Base-by-base conservation (phyloP, 2,329 filamentous ascomycete species). In the Ceratocystis diversiconidia region DNA sequence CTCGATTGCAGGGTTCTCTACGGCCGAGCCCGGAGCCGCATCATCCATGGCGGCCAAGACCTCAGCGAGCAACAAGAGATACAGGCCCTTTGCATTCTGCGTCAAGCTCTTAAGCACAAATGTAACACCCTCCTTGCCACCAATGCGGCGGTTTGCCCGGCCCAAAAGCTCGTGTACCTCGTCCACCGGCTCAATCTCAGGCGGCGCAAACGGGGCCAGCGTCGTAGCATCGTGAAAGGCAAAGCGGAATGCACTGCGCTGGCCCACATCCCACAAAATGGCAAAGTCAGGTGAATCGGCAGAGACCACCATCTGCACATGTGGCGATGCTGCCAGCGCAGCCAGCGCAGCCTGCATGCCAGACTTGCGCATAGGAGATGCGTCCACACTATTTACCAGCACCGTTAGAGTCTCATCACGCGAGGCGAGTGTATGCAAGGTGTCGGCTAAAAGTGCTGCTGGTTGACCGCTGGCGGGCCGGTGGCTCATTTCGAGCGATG, bases 161-260 rank as follows among this genome's bases (percentile, higher is more conserved):
- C 92, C 91, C 0, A 97, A 82, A 0, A 96, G 81, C 71, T 89
- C 86, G 73, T 96, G 89, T 15, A 97, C 91, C 69, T 91, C 89
- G 73, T 97, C 91, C 2, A 97, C 90, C 1, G 89, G 85, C 71
- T 95, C 90, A 6, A 90, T 77, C 73, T 96, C 91, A 5, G 66
- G 64, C 19, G 64, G 61, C 25, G 64, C 64, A 70, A 89, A 90
- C 0, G 89, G 81, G 0, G 83, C 80, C 72, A 96, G 96, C 0
- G 94, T 97, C 0, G 94, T 97, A 71, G 88, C 88, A 76, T 99
- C 92, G 76, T 99, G 94, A 75, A 95, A 96, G 32, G 90, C 78
- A 70, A 96, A 92, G 73, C 89, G 88, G 75, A 92, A 90, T 32
- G 88, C 84, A 17, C 90, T 87, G 60, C 89, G 87, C n/a, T 92